Base-by-base conservation (phyloP, 2,329 filamentous ascomycete genomes). In the Furcasterigmium furcatum region DNA sequence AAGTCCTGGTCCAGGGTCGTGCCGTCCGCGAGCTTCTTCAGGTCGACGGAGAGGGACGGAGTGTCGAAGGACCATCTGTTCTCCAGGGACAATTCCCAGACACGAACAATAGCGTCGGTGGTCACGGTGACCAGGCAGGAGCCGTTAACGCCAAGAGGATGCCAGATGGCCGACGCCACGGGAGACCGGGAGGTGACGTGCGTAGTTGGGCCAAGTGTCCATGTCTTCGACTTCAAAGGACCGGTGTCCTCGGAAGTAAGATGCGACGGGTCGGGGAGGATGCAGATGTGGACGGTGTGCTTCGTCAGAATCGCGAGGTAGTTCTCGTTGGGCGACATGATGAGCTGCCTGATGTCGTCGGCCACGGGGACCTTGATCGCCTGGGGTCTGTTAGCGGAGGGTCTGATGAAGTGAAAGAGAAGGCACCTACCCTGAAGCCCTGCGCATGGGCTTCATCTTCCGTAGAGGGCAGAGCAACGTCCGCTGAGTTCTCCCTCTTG, bases 121-220 rank as follows among this genome's bases (percentile, higher is more conserved):
- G 94, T 96, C 35, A 96, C 79, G 0, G 94, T 97, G 18, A 97
- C 86, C 25, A 99, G 70, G 45, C 88, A 91, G 19, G 83, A 84
- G 25, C 88, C 88, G 50, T 87, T 82, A 10, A 92, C 84, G 2
- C 91, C 91, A 1, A 97, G 73, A 1, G 94, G 94, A 67, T 99
- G 94, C 92, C 94, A 99, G 47, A 96, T 58, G 4, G 85, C 87
- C 2, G 90, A 89, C 19, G 85, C 84, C 46, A 99, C 76, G 2
- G 88, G 82, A 8, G 90, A 82, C 53, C 91, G 85, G 39, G 92
- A 89, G 41, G 91, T 85, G 41, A 96, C 90, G 65, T 97, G 92
- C 4, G 87, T 91, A 3, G 90, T 95, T 24, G 91, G 91, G 2
- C 92, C 92, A n/a, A 97, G 76, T 18, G 92, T 92, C 68, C 89